Conservation (phyloP, 208 protist species). For the Entamoeba nuttalli region DNA sequence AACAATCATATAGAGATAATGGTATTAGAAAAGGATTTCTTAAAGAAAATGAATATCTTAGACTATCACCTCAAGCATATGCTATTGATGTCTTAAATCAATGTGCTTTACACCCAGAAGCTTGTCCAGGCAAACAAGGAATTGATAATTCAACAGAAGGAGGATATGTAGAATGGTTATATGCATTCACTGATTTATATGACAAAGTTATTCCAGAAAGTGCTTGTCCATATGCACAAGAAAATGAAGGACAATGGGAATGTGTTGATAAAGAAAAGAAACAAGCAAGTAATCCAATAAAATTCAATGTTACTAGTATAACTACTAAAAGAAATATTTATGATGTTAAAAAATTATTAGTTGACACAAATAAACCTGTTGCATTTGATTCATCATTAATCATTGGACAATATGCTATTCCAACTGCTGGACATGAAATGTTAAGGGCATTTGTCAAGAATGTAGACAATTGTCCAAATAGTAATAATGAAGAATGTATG, state of each 20-base stretch:
- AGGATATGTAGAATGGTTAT: constrained; percentile 7
- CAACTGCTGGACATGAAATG: background rate
- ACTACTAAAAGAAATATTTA: background rate
- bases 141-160: background rate
- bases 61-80: constrained; percentile 12
- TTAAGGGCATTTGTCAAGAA: background rate
- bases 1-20: background rate
- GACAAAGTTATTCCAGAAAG: background rate
- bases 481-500: background rate
- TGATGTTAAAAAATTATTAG: background rate
- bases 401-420: background rate
- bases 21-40: constrained; percentile 9
- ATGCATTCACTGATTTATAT: background rate
- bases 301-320: background rate
- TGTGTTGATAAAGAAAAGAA: background rate
- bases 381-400: background rate
- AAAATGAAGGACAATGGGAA: background rate
- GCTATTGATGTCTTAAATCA: constrained; percentile 1
- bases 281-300: background rate
- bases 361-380: background rate
- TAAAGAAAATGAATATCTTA: constrained; percentile 5
- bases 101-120: background rate
- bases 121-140: background rate
- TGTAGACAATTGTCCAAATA: background rate
- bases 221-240: background rate